A percentile compares a stretch with the other conserved stretches of the same genome.
Conservation (phyloP, 345 rosid genomes). For the Corchorus olitorius region DNA sequence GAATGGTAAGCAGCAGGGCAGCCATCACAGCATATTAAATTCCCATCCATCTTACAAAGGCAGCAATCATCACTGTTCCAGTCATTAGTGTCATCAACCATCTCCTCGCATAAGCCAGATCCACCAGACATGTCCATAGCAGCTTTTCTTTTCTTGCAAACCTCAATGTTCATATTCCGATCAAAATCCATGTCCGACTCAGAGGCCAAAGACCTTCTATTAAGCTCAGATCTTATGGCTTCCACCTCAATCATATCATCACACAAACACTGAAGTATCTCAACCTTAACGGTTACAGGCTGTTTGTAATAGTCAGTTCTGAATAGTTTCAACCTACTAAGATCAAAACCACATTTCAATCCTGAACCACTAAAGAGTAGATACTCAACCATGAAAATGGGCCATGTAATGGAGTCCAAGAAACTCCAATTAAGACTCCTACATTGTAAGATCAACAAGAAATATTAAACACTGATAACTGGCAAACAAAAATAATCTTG, state of each 20-base stretch:
- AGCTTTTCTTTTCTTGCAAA: slow-evolving; percentile 55
- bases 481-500: slow-evolving; percentile 10
- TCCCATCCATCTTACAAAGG: slow-evolving; percentile 98
- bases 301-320: slow-evolving; percentile 70
- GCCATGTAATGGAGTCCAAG: slow-evolving; percentile 85
- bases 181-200: slow-evolving; percentile 71
- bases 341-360: slow-evolving; percentile 54
- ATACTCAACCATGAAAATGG: slow-evolving; percentile 80
- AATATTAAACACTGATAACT: slow-evolving; percentile 25
- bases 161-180: slow-evolving; percentile 49
- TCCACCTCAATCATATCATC: slow-evolving; percentile 79
- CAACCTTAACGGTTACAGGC: slow-evolving; percentile 65
- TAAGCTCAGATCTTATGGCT: slow-evolving; percentile 71
- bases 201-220: slow-evolving; percentile 61
- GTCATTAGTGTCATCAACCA: slow-evolving; percentile 55
- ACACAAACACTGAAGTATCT: slow-evolving; percentile 74
- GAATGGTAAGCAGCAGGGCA: slow-evolving; percentile 99
- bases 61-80: slow-evolving; percentile 92
- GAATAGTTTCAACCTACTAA: slow-evolving; percentile 55
- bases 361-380: slow-evolving; percentile 64
- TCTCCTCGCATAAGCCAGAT: slow-evolving; percentile 56
- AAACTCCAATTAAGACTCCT: slow-evolving; percentile 95
- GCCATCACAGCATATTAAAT: slow-evolving; percentile 93
- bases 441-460: slow-evolving; percentile 37
- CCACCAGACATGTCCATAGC: slow-evolving; percentile 47